These are phyloP conservation scores for Sphagnum tenellum DNA, from an alignment of 225 moss, liverwort and hornwort species.

Conservation along the genomic window DNA sequence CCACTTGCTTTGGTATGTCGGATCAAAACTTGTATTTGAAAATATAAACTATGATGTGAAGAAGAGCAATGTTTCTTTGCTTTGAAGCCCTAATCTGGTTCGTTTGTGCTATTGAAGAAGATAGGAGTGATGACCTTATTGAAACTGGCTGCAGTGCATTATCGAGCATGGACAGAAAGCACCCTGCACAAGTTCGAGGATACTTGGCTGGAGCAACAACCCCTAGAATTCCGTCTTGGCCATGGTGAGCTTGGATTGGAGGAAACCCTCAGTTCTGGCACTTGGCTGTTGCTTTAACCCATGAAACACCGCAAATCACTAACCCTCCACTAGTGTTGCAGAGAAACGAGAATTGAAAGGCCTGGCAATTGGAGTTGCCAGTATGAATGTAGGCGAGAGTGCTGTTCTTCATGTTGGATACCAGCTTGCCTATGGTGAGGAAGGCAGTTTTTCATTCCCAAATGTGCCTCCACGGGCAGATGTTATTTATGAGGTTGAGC, in stretches of 20 bases:
- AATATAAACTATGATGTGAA: no score
- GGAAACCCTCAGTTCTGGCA: slow-evolving; percentile 70
- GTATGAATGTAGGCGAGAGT: slow-evolving; percentile 80
- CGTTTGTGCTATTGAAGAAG: no score
- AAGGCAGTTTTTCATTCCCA: slow-evolving; percentile 96
- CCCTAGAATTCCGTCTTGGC: slow-evolving; percentile 68
- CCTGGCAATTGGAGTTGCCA: slow-evolving; percentile 66
- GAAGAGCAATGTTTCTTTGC: no score
- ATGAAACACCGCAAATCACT: no score
- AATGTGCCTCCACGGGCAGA: slow-evolving; percentile 85
- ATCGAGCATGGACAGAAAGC: slow-evolving; percentile 66
- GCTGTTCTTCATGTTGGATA: slow-evolving; percentile 64
- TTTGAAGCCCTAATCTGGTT: no score
- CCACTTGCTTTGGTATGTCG: slow-evolving; percentile 82
- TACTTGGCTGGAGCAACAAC: slow-evolving; percentile 87
- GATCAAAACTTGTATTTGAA: not conserved
- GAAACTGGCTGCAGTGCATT: slow-evolving; percentile 56
- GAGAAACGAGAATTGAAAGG: slow-evolving; percentile 74
- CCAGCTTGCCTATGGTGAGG: slow-evolving; percentile 80
- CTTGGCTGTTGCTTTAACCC: slow-evolving; percentile 37
- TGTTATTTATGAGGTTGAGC: slow-evolving; percentile 75
- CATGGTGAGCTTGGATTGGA: slow-evolving; percentile 60
- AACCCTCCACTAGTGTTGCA: slow-evolving; percentile 12
- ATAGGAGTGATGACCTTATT: no score
- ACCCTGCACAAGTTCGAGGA: slow-evolving; percentile 90